Percentiles rank a stretch among this genome's conserved stretches.
phyloP scores from a whole-genome alignment of 495 filamentous ascomycete genomes.

The Eremomyces bilateralis region DNA sequence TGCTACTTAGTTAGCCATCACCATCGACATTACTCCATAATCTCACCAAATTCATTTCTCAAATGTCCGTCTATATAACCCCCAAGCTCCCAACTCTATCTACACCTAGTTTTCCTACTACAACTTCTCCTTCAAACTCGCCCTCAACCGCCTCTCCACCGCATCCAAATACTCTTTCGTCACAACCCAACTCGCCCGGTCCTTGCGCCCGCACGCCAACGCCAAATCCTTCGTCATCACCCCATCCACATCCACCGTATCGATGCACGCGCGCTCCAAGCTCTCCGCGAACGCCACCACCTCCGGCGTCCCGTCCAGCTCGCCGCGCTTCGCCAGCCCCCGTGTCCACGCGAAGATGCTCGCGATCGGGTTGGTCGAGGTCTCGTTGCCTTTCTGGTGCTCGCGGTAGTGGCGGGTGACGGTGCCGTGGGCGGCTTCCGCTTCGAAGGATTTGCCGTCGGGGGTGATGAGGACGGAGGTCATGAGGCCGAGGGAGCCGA shows the following conservation, averaged over 20 bases:
- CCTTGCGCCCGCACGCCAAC: conserved; percentile 69
- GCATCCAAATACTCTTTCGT: conserved; percentile 75
- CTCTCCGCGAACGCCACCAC: conserved; percentile 72
- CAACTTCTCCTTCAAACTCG: conserved; percentile 31
- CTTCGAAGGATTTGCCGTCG: conserved; percentile 85
- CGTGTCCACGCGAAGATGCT: conserved; percentile 98
- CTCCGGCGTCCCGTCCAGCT: conserved; percentile 74
- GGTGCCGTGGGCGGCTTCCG: conserved; percentile 94
- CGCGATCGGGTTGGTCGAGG: conserved; percentile 95
- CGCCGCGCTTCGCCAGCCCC: conserved; percentile 77
- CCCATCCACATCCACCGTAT: conserved; percentile 78
- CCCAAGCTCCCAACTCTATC: too few relatives aligned
- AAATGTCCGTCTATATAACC: too few relatives aligned
- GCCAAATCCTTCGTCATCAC: conserved; percentile 99
- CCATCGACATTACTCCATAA: too few relatives aligned
- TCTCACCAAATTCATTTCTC: too few relatives aligned
- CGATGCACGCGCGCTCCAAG: conserved; percentile 83
- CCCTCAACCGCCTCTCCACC: conserved; percentile 67
- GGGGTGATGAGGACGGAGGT: conserved; percentile 92
- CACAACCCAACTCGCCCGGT: conserved; percentile 63
- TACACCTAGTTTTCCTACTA: too few relatives aligned
- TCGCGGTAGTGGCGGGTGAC: conserved; percentile 97
- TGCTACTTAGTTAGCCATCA: too few relatives aligned
- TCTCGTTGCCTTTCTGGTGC: conserved; percentile 91
- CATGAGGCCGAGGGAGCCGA: conserved; percentile 95